These are phyloP conservation scores for Aureobasidium subglaciale DNA, from an alignment of 2,329 filamentous ascomycete species.

Conservation along the genomic window DNA sequence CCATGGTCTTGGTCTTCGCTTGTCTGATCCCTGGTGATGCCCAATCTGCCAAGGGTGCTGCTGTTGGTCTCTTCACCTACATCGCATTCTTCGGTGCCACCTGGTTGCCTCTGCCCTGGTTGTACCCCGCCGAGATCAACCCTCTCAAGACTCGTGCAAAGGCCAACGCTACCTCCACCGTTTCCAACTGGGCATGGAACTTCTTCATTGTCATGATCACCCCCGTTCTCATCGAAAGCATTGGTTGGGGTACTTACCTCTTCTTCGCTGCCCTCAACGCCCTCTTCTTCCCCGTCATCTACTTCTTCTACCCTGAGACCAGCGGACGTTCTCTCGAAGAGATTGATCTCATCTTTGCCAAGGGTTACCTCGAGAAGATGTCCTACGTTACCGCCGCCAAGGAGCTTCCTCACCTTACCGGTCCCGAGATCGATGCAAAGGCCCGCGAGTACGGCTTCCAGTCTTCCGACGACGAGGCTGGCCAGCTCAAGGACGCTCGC, in stretches of 20 bases:
- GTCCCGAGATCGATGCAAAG: conserved; percentile 29
- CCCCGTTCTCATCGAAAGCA: conserved; percentile 30
- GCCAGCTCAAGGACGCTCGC: conserved; percentile 21
- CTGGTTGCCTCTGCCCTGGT: conserved; percentile 27
- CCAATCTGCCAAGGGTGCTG: conserved; percentile 34
- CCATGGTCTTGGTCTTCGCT: conserved; percentile 44
- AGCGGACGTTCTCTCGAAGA: conserved; percentile 20
- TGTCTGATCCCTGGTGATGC: conserved; percentile 33
- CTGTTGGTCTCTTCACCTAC: conserved; percentile 61
- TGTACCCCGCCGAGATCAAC: conserved; percentile 35
- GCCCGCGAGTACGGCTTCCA: conserved; percentile 29
- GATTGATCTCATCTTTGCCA: conserved; percentile 26
- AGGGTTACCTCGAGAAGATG: conserved; percentile 25
- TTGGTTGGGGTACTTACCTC: conserved; percentile 37
- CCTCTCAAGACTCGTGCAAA: conserved; percentile 50
- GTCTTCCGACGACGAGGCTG: conserved; percentile 26
- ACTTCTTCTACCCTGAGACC: conserved; percentile 46
- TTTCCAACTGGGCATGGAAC: conserved; percentile 50
- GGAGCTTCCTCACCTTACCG: conserved; percentile 30
- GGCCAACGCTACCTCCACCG: conserved; percentile 49
- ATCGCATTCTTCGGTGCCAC: conserved; percentile 62
- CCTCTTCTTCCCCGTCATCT: conserved; percentile 50
- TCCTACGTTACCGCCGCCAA: conserved; percentile 32
- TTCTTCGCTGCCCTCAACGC: conserved; percentile 48
- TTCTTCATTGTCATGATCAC: conserved; percentile 39